Conservation (phyloP, 2,329 filamentous ascomycete species). For the Venturia asperata region DNA sequence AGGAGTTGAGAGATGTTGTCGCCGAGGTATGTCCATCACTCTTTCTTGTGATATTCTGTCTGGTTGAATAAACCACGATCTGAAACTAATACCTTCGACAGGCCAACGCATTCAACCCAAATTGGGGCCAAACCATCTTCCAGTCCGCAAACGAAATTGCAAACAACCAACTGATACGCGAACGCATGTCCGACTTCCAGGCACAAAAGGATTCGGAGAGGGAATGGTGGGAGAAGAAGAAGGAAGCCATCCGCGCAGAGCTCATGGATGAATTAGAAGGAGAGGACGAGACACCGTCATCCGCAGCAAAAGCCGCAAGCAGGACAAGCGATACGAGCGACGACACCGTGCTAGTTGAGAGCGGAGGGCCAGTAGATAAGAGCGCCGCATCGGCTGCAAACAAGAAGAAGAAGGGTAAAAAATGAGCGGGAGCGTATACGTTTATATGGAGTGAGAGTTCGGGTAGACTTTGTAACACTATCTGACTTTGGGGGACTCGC, state of each 20-base stretch:
- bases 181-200: slow-evolving; percentile 68
- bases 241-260: slow-evolving; percentile 61
- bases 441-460: background rate
- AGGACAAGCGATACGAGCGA: slow-evolving; percentile 49
- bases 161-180: slow-evolving; percentile 70
- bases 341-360: slow-evolving; percentile 71
- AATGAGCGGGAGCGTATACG: slow-evolving; percentile 37
- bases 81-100: slow-evolving; percentile 34
- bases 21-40: slow-evolving; percentile 57
- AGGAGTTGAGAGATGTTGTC: slow-evolving; percentile 89
- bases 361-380: slow-evolving; percentile 40
- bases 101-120: slow-evolving; percentile 83
- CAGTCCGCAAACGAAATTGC: slow-evolving; percentile 95
- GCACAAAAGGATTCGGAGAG: slow-evolving; percentile 65
- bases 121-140: slow-evolving; percentile 94
- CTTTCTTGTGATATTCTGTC: background rate
- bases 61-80: background rate
- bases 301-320: slow-evolving; percentile 15
- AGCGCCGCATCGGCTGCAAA: slow-evolving; percentile 37
- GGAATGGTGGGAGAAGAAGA: slow-evolving; percentile 87
- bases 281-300: slow-evolving; percentile 26
- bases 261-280: slow-evolving; percentile 78
- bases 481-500: background rate
- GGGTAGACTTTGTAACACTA: background rate
- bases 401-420: slow-evolving; percentile 58